These are phyloP conservation scores for Ochetophila trinervis DNA, from an alignment of 306 rosid species.

Conservation along the genomic window DNA sequence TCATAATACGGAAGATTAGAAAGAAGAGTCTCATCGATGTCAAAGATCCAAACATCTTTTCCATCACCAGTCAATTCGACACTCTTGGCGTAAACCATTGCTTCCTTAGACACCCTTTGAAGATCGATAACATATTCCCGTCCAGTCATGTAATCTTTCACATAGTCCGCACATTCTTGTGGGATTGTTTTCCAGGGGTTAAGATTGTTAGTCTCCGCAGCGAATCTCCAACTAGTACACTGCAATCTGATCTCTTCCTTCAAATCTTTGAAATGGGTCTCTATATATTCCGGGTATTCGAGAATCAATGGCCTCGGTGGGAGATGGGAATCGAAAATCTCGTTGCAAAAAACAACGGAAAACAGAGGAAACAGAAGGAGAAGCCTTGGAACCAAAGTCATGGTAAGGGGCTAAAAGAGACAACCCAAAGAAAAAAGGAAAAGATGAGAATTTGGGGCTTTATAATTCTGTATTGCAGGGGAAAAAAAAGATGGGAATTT, in stretches of 20 bases:
- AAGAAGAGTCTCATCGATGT: conserved; percentile 80
- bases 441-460: not conserved
- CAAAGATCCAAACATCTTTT: conserved; percentile 78
- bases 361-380: conserved; percentile 33
- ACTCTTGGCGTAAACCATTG: conserved; percentile 49
- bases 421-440: not conserved
- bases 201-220: conserved; percentile 75
- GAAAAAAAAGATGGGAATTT: not conserved
- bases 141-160: conserved; percentile 59
- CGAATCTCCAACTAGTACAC: conserved; percentile 79
- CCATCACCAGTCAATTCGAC: conserved; percentile 57
- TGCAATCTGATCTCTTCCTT: conserved; percentile 39
- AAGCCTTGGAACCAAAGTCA: conserved; percentile 28
- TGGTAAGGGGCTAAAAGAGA: not conserved
- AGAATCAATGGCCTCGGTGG: conserved; percentile 56
- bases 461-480: conserved; percentile 5
- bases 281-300: conserved; percentile 37
- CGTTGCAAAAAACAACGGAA: conserved; percentile 40
- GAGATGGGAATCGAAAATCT: conserved; percentile 32
- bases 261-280: conserved; percentile 19
- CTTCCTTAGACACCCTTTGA: conserved; percentile 55
- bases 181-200: conserved; percentile 70
- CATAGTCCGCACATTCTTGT: conserved; percentile 55
- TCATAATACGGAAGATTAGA: conserved; percentile 88
- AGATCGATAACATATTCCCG: conserved; percentile 51